Base-by-base conservation (phyloP, 2,329 filamentous ascomycete species). In the Neonectria magnoliae region DNA sequence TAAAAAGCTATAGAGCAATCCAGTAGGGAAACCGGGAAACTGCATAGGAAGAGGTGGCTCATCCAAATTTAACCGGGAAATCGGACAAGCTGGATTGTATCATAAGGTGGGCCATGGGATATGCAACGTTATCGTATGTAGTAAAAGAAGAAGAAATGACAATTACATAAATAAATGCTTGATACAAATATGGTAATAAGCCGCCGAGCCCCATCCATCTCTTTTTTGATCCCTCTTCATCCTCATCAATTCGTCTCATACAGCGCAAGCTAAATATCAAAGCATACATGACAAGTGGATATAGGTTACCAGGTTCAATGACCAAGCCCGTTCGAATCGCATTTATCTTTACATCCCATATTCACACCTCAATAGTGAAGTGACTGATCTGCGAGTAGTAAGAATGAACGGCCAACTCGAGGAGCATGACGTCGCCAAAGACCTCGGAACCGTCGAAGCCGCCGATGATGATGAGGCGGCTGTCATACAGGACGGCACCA, bases 351-450 rank as follows among this genome's bases (percentile, higher is more conserved):
- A 9, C 18, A 18, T 48, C 55, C 55, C 38, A 8, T 38, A 25
- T 50, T 74, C 65, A 90, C 64, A 91, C 88, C 73, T 91, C 88
- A 71, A 92, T 91, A 42, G 83, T 88, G 70, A 91, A 92, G 77
- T 91, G 89, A 75, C 88, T 91, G 74, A 92, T 92, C 78, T 92
- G 90, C 66, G 89, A 91, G 73, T 91, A 92, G 75, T 92, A 92
- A 41, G 89, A 87, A 76, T 91, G 89, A 11, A 91, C 88, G 2
- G 88, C 90, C 71, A 92, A 79, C 79, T 92, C 90, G 59, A 92
- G 78, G 6, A 91, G 83, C 82, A 85, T 88, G 18, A 90, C 89
- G 66, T 92, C 90, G 38, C 85, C 85, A 81, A 91, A 91, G 25
- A 91, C 89, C 75, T 90, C 87, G 63, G 80, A 83, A 57, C 89